Percentiles rank a stretch among this genome's conserved stretches.
Conservation (phyloP, 1,139 yeast species). For the Scheffersomyces stambukii region DNA sequence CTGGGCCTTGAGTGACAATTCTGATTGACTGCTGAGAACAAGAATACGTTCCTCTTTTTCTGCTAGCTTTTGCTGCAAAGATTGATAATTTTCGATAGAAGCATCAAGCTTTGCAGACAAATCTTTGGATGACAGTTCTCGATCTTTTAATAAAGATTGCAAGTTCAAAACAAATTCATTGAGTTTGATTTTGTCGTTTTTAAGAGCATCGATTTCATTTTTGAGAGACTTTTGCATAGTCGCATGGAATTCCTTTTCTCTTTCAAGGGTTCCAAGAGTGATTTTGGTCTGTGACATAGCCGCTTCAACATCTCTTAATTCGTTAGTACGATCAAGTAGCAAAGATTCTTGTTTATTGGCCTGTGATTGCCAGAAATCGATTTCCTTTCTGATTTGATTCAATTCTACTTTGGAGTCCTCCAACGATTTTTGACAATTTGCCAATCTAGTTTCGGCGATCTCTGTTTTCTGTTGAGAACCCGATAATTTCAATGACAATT, state of each 20-base stretch:
- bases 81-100: slow-evolving; percentile 52
- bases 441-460: slow-evolving; percentile 30
- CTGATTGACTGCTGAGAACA: slow-evolving; percentile 47
- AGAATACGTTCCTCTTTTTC: slow-evolving; percentile 49
- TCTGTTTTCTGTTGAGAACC: slow-evolving; percentile 29
- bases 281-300: slow-evolving; percentile 42
- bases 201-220: slow-evolving; percentile 50
- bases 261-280: slow-evolving; percentile 45
- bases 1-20: slow-evolving; percentile 56
- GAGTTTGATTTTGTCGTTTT: slow-evolving; percentile 57
- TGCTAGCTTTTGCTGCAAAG: slow-evolving; percentile 45
- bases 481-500: slow-evolving; percentile 27
- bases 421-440: slow-evolving; percentile 29
- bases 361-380: slow-evolving; percentile 48
- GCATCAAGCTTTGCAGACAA: slow-evolving; percentile 46
- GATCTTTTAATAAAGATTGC: slow-evolving; percentile 59
- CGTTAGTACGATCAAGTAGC: slow-evolving; percentile 51
- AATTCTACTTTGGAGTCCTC: slow-evolving; percentile 45
- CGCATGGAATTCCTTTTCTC: slow-evolving; percentile 52
- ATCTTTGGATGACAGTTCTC: slow-evolving; percentile 52
- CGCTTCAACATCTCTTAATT: slow-evolving; percentile 55
- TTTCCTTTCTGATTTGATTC: slow-evolving; percentile 43
- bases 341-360: slow-evolving; percentile 53
- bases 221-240: slow-evolving; percentile 50
- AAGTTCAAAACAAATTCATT: slow-evolving; percentile 58